Evolutionary conservation across 75 land plant genomes (phyloP).

Genomic region (Chamaecyparis obtusa): DNA sequence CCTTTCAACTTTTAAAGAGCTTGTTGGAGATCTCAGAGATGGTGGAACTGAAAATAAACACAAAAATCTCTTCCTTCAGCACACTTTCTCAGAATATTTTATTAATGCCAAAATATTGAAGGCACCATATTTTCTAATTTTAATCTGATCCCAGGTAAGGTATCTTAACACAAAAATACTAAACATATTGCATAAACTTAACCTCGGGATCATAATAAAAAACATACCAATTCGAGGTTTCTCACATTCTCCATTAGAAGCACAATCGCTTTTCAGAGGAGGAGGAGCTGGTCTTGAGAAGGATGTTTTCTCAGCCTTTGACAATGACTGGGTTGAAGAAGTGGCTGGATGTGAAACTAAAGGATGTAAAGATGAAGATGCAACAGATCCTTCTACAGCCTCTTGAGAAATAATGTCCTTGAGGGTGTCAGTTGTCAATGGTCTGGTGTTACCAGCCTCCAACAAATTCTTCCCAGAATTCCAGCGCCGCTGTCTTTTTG

Average conservation of each 20-base stretch:
- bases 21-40: conserved; percentile 24
- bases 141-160: not conserved
- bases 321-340: conserved; percentile 11
- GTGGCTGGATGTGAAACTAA: conserved; percentile 8
- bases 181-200: not conserved
- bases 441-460: conserved; percentile 21
- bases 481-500: conserved; percentile 50
- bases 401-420: conserved; percentile 22
- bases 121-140: not conserved
- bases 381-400: conserved; percentile 27
- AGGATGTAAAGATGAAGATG: conserved; percentile 17
- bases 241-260: conserved; percentile 22
- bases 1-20: conserved; percentile 39
- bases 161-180: not conserved
- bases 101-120: not conserved
- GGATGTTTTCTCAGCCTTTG: conserved; percentile 14
- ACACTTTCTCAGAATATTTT: not conserved
- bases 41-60: conserved; percentile 38
- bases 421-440: conserved; percentile 22
- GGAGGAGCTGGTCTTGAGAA: conserved; percentile 19
- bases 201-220: not conserved
- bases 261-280: conserved; percentile 17
- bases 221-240: conserved; percentile 7
- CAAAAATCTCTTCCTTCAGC: not conserved
- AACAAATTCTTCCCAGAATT: conserved; percentile 32